Percentiles rank a stretch among this genome's conserved stretches.
Conservation (phyloP, 2,329 filamentous ascomycete species). For the Stenocarpella maydis region DNA sequence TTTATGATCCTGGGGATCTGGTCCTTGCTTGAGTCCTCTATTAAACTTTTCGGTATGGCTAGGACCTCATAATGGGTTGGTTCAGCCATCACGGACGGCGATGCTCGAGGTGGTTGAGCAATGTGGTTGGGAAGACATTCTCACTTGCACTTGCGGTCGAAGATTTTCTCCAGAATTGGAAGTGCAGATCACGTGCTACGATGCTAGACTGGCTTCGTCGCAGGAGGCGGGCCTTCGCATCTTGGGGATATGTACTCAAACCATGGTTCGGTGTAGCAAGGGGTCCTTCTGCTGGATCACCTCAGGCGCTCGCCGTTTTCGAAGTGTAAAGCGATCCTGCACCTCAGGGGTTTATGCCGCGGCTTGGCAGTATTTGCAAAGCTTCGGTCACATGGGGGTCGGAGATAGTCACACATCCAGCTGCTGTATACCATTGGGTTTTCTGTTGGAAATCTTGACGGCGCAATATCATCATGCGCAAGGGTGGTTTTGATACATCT, state of each 20-base stretch:
- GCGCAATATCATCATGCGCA: neutral
- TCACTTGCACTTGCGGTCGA: neutral
- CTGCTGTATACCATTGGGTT: neutral
- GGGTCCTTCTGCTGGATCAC: neutral
- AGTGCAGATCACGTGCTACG: constrained; percentile 34
- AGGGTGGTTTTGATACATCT: constrained; percentile 14
- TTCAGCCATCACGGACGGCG: constrained; percentile 35
- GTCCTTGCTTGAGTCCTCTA: constrained; percentile 53
- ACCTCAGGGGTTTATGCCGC: neutral
- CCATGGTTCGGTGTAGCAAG: neutral
- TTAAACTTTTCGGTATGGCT: constrained; percentile 58
- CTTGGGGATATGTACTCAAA: too few species aligned
- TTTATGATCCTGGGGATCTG: constrained; percentile 58
- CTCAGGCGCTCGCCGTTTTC: neutral
- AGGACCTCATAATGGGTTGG: constrained; percentile 70
- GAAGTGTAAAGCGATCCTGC: constrained; percentile 1
- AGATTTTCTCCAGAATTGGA: constrained; percentile 4
- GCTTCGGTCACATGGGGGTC: neutral
- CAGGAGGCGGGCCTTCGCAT: neutral
- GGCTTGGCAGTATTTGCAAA: neutral
- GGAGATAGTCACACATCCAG: neutral
- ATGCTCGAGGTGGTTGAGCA: neutral
- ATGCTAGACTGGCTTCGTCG: neutral
- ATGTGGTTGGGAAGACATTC: neutral
- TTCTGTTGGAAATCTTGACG: neutral